A percentile compares a stretch with the other conserved stretches of the same genome.
Evolutionary conservation across 1,284 basidiomycete genomes (phyloP).

Genomic region (Ganoderma meredithae): DNA sequence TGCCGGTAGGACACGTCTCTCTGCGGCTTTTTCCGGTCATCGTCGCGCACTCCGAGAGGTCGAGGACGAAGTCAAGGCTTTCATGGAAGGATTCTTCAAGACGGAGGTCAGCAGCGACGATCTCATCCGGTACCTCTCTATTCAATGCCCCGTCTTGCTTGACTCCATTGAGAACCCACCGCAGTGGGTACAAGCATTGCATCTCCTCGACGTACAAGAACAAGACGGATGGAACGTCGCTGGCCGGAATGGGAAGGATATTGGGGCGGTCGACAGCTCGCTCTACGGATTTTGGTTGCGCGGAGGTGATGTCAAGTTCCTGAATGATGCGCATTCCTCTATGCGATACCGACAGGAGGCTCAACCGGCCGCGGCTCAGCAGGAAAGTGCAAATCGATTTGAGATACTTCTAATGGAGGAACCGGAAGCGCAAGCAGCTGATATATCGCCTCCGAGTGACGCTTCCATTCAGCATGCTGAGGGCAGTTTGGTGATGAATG

Average conservation of each 20-base stretch:
- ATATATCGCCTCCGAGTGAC: neutral
- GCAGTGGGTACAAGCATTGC: constrained; percentile 46
- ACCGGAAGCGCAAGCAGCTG: neutral
- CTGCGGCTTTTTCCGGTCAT: constrained; percentile 41
- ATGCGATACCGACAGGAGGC: constrained; percentile 12
- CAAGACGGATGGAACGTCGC: constrained; percentile 36
- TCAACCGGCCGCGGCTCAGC: constrained; percentile 1
- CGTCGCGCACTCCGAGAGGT: constrained; percentile 52
- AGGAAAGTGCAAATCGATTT: constrained; percentile 26
- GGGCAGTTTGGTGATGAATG: neutral
- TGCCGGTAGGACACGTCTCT: constrained; percentile 51
- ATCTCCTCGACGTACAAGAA: constrained; percentile 19
- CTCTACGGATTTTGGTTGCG: constrained; percentile 32
- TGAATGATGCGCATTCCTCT: constrained; percentile 32
- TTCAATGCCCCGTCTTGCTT: constrained; percentile 52
- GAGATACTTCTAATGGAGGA: constrained; percentile 19
- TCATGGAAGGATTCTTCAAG: constrained; percentile 53
- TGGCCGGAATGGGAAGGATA: constrained; percentile 24
- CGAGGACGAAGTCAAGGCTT: constrained; percentile 50
- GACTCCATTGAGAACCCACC: constrained; percentile 49
- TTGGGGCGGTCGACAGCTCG: constrained; percentile 16
- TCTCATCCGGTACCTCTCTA: constrained; percentile 49
- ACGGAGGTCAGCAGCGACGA: constrained; percentile 47
- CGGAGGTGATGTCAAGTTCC: constrained; percentile 31
- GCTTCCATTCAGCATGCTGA: neutral